These are phyloP conservation scores for Neurospora discreta DNA, from an alignment of 495 filamentous ascomycete genomes.

Conservation along the genomic window DNA sequence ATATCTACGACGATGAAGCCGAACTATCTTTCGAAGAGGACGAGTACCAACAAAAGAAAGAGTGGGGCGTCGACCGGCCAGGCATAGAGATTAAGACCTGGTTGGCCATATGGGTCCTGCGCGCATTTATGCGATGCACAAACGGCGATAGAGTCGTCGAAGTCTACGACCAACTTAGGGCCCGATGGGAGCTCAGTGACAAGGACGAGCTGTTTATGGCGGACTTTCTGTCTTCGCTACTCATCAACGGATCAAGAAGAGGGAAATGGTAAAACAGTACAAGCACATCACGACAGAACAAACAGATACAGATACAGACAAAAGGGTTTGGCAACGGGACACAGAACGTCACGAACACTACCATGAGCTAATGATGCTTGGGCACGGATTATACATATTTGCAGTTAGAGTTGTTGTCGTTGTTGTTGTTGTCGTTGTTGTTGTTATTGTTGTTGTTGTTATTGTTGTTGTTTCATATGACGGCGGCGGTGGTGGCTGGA, in stretches of 20 bases:
- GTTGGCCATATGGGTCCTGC: constrained; percentile 37
- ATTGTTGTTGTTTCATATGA: neutral
- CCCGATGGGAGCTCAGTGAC: constrained; percentile 23
- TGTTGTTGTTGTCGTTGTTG: neutral
- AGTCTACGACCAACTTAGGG: constrained; percentile 29
- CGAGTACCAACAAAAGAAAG: neutral
- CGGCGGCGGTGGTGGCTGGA: neutral
- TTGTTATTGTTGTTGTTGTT: neutral
- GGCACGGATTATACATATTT: neutral
- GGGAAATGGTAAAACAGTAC: neutral
- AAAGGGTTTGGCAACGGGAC: neutral
- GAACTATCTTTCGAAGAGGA: neutral
- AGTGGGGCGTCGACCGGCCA: constrained; percentile 3
- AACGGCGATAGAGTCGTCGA: constrained; percentile 24
- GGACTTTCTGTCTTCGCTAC: constrained; percentile 15
- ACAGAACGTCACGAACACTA: neutral
- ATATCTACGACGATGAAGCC: neutral
- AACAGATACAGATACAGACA: neutral
- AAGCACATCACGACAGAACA: neutral
- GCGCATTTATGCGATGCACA: constrained; percentile 34
- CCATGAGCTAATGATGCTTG: neutral
- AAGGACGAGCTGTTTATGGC: constrained; percentile 28
- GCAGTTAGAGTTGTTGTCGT: neutral
- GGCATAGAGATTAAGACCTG: constrained; percentile 36
- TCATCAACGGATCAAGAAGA: neutral